These are phyloP conservation scores for Fusarium sacchari DNA, from an alignment of 2,329 filamentous ascomycete species.

Conservation along the genomic window DNA sequence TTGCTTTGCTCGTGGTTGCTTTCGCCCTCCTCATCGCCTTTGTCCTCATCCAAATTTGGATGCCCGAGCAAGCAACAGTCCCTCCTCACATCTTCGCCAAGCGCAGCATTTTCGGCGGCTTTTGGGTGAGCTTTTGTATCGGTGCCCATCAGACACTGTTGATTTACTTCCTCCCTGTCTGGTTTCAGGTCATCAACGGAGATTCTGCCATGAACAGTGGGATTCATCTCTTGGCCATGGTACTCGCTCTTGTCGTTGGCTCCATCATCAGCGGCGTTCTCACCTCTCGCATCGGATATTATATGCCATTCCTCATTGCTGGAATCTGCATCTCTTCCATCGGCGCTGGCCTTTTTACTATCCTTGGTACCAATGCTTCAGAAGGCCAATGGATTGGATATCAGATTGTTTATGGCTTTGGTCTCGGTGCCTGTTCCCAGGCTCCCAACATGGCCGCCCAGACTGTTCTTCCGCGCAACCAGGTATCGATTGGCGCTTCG, in stretches of 20 bases:
- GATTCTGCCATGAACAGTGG: constrained; percentile 44
- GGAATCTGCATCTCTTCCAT: constrained; percentile 47
- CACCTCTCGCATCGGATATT: constrained; percentile 52
- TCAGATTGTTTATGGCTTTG: constrained; percentile 54
- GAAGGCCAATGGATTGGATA: constrained; percentile 45
- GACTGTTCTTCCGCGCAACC: constrained; percentile 53
- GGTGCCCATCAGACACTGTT: constrained; percentile 44
- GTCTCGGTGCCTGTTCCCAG: constrained; percentile 57
- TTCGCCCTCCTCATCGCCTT: constrained; percentile 55
- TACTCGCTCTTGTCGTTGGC: constrained; percentile 44
- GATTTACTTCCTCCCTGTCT: constrained; percentile 59
- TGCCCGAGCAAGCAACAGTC: constrained; percentile 52
- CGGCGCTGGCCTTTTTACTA: constrained; percentile 56
- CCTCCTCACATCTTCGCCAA: constrained; percentile 54
- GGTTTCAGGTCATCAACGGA: constrained; percentile 60
- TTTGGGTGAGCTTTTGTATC: constrained; percentile 41
- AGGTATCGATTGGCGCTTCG: constrained; percentile 59
- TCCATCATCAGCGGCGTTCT: constrained; percentile 43
- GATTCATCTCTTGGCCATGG: constrained; percentile 44
- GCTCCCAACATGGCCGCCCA: constrained; percentile 58
- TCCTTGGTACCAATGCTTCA: constrained; percentile 38
- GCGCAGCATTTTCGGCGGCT: constrained; percentile 52
- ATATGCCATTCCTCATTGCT: constrained; percentile 52
- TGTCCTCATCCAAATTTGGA: constrained; percentile 49
- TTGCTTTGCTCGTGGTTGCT: constrained; percentile 52